Conservation (phyloP, 495 filamentous ascomycete species). For the Podospora fimiseda region DNA sequence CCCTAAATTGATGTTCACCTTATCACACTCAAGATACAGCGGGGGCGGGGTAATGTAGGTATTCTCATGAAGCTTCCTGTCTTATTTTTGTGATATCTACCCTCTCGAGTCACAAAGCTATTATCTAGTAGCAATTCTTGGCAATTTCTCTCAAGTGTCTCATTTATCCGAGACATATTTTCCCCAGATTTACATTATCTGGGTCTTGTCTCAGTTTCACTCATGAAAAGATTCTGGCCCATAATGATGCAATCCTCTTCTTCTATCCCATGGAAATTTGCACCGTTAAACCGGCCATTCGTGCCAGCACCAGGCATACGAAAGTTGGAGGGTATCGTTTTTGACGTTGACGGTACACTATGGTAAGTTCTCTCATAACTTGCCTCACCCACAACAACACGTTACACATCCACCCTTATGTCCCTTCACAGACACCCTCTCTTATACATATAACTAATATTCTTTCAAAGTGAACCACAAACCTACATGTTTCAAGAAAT, state of each 20-base stretch:
- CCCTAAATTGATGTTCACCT: too few relatives aligned
- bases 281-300: conserved; percentile 23
- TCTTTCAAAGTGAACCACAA: conserved; percentile 59
- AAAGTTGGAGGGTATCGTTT: conserved; percentile 72
- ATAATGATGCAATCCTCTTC: conserved; percentile 28
- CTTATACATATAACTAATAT: neutral
- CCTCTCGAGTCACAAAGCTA: too few relatives aligned
- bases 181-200: too few relatives aligned
- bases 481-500: conserved; percentile 91
- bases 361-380: conserved; percentile 52
- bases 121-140: too few relatives aligned
- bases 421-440: neutral
- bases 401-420: neutral
- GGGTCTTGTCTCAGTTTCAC: conserved; percentile 1
- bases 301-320: conserved; percentile 34
- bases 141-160: too few relatives aligned
- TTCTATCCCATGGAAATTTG: conserved; percentile 20
- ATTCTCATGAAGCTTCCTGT: neutral
- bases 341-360: conserved; percentile 92
- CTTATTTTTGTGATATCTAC: neutral
- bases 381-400: neutral
- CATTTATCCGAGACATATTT: too few relatives aligned
- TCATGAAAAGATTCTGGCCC: conserved; percentile 29
- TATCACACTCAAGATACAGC: too few relatives aligned
- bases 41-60: neutral